phyloP scores from a whole-genome alignment of 2,329 filamentous ascomycete species.

The Colletotrichum noveboracense region DNA sequence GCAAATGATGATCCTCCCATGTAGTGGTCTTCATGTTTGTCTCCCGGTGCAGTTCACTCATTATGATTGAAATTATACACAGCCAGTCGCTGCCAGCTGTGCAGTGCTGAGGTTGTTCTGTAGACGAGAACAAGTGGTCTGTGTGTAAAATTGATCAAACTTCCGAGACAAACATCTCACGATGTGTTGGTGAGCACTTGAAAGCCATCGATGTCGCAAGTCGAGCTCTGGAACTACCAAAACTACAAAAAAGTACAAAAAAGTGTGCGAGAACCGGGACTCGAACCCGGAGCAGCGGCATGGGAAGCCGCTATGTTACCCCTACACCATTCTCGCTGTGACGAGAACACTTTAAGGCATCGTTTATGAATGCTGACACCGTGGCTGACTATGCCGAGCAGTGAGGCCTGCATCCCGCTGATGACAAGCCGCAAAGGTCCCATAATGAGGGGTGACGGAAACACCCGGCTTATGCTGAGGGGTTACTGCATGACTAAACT shows the following conservation, averaged over 20 bases:
- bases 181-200: not conserved
- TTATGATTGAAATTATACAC: not conserved
- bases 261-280: conserved; percentile 2
- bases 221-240: not conserved
- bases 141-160: not conserved
- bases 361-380: not conserved
- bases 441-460: not conserved
- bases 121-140: not conserved
- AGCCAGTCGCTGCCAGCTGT: not conserved
- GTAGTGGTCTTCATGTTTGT: not conserved
- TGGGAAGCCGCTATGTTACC: conserved; percentile 22
- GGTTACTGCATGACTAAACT: not conserved
- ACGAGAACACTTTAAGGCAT: rapidly evolving
- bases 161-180: not conserved
- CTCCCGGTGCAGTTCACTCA: not conserved
- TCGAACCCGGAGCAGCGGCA: conserved; percentile 9
- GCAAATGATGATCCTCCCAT: not conserved
- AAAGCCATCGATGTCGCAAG: not conserved
- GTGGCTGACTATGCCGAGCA: not conserved
- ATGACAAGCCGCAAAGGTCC: not conserved
- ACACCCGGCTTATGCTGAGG: not conserved
- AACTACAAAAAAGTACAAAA: not conserved
- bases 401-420: not conserved
- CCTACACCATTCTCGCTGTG: conserved; percentile 10
- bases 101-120: not conserved